phyloP scores from a whole-genome alignment of 2,329 filamentous ascomycete species.

The Aspergillus viridinutans region DNA sequence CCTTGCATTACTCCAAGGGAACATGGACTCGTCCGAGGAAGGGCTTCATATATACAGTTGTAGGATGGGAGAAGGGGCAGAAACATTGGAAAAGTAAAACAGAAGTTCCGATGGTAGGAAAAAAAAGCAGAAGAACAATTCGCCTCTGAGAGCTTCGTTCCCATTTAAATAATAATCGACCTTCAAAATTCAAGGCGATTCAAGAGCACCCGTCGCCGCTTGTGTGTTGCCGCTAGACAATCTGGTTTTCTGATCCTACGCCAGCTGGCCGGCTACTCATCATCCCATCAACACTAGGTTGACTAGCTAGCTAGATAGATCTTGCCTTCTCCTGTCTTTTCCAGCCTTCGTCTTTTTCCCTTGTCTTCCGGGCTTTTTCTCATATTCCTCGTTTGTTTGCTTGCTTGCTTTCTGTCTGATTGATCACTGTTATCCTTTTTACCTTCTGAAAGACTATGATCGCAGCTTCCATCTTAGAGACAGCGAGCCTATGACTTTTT shows the following conservation, averaged over 20 bases:
- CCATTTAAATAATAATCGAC: background rate
- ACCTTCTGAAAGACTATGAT: background rate
- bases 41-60: background rate
- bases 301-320: background rate
- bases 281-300: background rate
- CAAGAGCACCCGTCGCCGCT: background rate
- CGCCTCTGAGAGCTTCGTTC: background rate
- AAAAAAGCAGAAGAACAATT: no score
- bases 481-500: background rate
- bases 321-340: constrained; percentile 1
- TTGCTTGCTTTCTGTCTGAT: constrained; percentile 4
- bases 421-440: constrained; percentile 1
- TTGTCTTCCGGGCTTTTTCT: constrained; percentile 6
- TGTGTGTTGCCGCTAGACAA: background rate
- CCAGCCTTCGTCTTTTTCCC: constrained; percentile 25
- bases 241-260: background rate
- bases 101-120: no score
- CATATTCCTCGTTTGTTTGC: constrained; percentile 4
- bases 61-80: background rate
- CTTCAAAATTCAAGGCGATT: background rate
- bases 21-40: background rate
- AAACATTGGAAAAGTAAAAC: background rate
- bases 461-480: background rate
- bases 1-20: background rate
- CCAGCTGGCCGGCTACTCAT: background rate